These are phyloP conservation scores for Rugonectria rugulosa DNA, from an alignment of 2,329 filamentous ascomycete species.

Conservation along the genomic window DNA sequence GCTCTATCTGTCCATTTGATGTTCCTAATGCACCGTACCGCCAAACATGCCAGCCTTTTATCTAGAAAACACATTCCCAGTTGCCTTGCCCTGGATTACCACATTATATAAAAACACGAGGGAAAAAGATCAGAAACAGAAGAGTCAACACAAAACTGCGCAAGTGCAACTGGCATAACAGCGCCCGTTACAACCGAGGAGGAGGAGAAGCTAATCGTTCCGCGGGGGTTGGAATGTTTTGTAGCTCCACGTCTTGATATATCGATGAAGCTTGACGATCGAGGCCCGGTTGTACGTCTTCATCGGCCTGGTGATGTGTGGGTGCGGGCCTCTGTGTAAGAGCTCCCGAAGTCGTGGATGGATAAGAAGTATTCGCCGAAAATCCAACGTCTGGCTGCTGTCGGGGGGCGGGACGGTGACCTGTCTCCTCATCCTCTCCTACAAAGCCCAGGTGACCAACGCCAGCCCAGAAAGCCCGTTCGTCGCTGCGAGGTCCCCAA, in stretches of 20 bases:
- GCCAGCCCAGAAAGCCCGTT: constrained; percentile 81
- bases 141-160: background rate
- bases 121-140: background rate
- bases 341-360: constrained; percentile 30
- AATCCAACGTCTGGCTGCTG: constrained; percentile 32
- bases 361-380: constrained; percentile 40
- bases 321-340: constrained; percentile 31
- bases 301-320: constrained; percentile 14
- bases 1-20: constrained; percentile 8
- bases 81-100: constrained; percentile 5
- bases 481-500: constrained; percentile 79
- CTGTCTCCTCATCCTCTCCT: constrained; percentile 46
- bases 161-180: background rate
- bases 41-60: background rate
- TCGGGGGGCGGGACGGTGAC: constrained; percentile 2
- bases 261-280: background rate
- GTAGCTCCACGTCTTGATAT: constrained; percentile 46
- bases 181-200: no score
- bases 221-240: constrained; percentile 28
- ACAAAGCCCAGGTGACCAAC: constrained; percentile 68
- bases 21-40: constrained; percentile 13
- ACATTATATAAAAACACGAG: background rate
- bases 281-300: constrained; percentile 5
- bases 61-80: background rate
- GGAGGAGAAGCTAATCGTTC: no score